Conservation (phyloP, 495 filamentous ascomycete species). For the Geoglossum glabrum region DNA sequence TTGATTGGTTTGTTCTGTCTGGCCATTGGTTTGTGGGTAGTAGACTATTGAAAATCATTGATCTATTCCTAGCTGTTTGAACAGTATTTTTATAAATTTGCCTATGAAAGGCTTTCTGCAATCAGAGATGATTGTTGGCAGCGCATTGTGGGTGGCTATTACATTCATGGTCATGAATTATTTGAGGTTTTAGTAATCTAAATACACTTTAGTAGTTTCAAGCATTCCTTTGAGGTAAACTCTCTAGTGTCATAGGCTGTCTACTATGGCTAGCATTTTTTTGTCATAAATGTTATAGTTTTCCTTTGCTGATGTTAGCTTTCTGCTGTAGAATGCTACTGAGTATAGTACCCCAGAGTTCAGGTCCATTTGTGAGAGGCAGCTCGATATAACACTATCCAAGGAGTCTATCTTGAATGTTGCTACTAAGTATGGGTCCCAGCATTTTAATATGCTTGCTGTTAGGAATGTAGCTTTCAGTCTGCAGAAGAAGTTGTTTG, state of each 20-base stretch:
- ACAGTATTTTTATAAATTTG: too few species aligned
- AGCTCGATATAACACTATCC: constrained; percentile 5
- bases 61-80: too few species aligned
- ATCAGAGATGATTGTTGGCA: too few species aligned
- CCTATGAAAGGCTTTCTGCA: too few species aligned
- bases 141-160: too few species aligned
- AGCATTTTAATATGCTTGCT: constrained; percentile 5
- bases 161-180: constrained; percentile 6
- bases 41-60: too few species aligned
- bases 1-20: too few species aligned
- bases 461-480: constrained; percentile 7
- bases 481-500: constrained; percentile 3
- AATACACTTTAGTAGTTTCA: not conserved
- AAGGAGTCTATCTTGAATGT: constrained; percentile 9
- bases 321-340: constrained; percentile 9
- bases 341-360: not conserved
- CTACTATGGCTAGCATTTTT: constrained; percentile 10
- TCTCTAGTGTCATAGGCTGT: constrained; percentile 4
- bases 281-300: constrained; percentile 15
- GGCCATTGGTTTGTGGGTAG: too few species aligned
- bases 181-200: constrained; percentile 9
- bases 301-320: constrained; percentile 6
- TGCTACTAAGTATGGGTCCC: constrained; percentile 2
- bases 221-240: constrained; percentile 5
- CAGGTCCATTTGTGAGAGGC: constrained; percentile 5